phyloP scores from a whole-genome alignment of 768 basidiomycete species.

The Rhizopogon sp. region DNA sequence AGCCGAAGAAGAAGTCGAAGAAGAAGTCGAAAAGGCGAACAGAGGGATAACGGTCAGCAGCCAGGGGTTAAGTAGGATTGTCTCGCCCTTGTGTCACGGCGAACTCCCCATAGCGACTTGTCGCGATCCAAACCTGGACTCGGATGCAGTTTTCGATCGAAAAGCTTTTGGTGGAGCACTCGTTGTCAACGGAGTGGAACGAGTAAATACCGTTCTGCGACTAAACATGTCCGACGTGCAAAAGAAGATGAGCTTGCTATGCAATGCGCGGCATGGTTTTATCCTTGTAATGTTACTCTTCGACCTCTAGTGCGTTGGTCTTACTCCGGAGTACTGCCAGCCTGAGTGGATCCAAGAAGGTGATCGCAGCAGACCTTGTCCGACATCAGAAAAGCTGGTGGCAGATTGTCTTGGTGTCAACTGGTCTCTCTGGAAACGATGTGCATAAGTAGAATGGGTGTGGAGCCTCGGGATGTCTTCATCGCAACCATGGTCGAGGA shows the following conservation, averaged over 20 bases:
- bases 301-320: neutral
- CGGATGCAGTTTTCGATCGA: neutral
- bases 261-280: neutral
- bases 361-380: neutral
- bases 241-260: neutral
- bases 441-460: neutral
- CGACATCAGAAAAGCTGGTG: neutral
- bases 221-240: neutral
- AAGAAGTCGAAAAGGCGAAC: conserved; percentile 17
- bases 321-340: too few relatives aligned
- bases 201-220: neutral
- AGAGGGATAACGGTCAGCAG: neutral
- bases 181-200: conserved; percentile 1
- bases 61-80: conserved; percentile 3
- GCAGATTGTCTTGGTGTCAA: neutral
- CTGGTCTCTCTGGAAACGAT: conserved; percentile 3
- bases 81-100: neutral
- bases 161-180: conserved; percentile 8
- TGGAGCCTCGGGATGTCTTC: neutral
- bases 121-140: neutral
- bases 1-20: conserved; percentile 19
- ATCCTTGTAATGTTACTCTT: neutral
- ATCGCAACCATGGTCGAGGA: conserved; percentile 1
- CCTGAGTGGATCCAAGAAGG: neutral
- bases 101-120: conserved; percentile 10